These are phyloP conservation scores for Dothistroma septosporum DNA, from an alignment of 2,329 filamentous ascomycete genomes.

Conservation along the genomic window DNA sequence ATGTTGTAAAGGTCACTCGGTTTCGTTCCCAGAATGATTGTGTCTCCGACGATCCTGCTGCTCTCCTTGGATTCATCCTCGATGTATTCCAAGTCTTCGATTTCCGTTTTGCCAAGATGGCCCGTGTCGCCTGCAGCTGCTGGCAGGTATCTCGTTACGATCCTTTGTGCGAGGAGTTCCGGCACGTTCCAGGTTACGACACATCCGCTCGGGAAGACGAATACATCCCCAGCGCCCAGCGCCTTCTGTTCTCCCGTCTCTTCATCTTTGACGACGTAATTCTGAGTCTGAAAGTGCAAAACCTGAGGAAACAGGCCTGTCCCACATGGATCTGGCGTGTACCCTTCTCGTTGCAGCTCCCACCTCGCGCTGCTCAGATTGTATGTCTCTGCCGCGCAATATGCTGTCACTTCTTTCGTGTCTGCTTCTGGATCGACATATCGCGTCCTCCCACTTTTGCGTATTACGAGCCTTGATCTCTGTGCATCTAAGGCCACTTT, in stretches of 20 bases:
- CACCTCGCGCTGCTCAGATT: slow-evolving; percentile 55
- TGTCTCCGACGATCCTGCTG: slow-evolving; percentile 78
- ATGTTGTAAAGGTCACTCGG: slow-evolving; percentile 18
- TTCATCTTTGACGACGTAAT: slow-evolving; percentile 37
- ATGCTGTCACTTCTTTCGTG: slow-evolving; percentile 56
- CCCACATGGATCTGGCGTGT: slow-evolving; percentile 58
- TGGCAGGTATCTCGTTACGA: slow-evolving; percentile 68
- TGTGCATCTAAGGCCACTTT: slow-evolving; percentile 85
- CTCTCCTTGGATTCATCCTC: slow-evolving; percentile 69
- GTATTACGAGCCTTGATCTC: slow-evolving; percentile 52
- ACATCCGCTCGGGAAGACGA: slow-evolving; percentile 92
- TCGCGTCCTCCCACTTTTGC: slow-evolving; percentile 41
- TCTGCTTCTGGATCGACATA: slow-evolving; percentile 46
- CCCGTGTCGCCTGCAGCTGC: slow-evolving; percentile 67
- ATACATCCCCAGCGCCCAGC: slow-evolving; percentile 66
- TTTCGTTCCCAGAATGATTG: slow-evolving; percentile 82
- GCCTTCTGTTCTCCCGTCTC: slow-evolving; percentile 42
- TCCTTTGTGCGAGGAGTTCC: slow-evolving; percentile 63
- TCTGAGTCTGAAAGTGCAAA: slow-evolving; percentile 53
- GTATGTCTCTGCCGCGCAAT: slow-evolving; percentile 65
- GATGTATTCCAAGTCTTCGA: slow-evolving; percentile 83
- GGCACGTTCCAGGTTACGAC: slow-evolving; percentile 89
- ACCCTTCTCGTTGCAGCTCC: slow-evolving; percentile 56
- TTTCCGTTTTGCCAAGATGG: slow-evolving; percentile 69
- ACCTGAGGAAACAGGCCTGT: slow-evolving; percentile 63